Percentiles rank a stretch among this genome's conserved stretches.
Conservation (phyloP, 164 flowering plant species). For the Berberis thunbergii region DNA sequence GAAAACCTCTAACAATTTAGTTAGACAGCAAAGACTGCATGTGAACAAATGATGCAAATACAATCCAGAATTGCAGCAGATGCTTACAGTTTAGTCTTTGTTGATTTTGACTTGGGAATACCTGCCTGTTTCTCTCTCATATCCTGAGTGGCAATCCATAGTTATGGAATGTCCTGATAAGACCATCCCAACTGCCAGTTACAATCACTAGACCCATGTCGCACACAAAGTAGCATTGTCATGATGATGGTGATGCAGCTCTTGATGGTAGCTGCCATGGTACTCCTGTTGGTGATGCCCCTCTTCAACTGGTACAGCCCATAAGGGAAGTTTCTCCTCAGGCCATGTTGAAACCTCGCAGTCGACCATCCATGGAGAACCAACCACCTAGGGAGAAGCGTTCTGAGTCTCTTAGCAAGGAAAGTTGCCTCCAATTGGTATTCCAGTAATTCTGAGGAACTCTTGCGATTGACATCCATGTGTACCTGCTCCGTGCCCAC, state of each 20-base stretch:
- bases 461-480: neutral
- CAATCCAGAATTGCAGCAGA: too few species aligned
- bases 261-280: neutral
- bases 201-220: slow-evolving; percentile 74
- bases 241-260: neutral
- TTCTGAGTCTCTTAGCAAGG: slow-evolving; percentile 27
- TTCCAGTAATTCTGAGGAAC: slow-evolving; percentile 4
- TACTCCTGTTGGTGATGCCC: slow-evolving; percentile 3
- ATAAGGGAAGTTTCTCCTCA: slow-evolving; percentile 59
- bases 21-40: too few species aligned
- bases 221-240: slow-evolving; percentile 14
- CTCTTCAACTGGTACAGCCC: slow-evolving; percentile 16
- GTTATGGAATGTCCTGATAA: slow-evolving; percentile 68
- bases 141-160: slow-evolving; percentile 66
- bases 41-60: too few species aligned
- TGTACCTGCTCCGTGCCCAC: slow-evolving; percentile 25
- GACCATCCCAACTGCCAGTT: slow-evolving; percentile 64
- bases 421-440: slow-evolving; percentile 12
- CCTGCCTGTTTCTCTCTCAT: neutral
- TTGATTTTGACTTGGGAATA: too few species aligned
- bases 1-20: too few species aligned
- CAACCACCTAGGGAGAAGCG: slow-evolving; percentile 54
- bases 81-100: too few species aligned
- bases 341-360: slow-evolving; percentile 72
- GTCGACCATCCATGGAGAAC: slow-evolving; percentile 44